Evolutionary conservation across 192 early-diverging fungal species (phyloP).

Genomic region (Backusella luteola): DNA sequence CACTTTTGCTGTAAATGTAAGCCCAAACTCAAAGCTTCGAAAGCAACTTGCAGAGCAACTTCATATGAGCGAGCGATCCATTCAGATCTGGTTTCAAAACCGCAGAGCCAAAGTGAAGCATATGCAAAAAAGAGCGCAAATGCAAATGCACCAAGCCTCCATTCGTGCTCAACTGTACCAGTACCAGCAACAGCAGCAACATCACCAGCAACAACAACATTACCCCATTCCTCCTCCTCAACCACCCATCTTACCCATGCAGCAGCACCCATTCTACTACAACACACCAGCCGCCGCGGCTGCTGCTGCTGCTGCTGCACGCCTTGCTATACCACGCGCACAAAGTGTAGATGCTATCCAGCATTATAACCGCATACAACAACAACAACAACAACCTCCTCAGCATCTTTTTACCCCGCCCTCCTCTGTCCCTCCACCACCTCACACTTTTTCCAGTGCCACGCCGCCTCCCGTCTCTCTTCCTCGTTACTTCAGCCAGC

Average conservation of each 20-base stretch:
- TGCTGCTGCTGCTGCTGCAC: neutral
- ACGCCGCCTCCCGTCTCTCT: slow-evolving; percentile 12
- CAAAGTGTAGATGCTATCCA: slow-evolving; percentile 26
- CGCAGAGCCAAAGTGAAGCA: slow-evolving; percentile 71
- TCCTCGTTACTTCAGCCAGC: neutral
- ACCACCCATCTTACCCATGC: slow-evolving; percentile 1
- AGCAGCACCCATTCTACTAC: neutral
- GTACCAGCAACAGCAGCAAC: slow-evolving; percentile 13
- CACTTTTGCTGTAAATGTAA: slow-evolving; percentile 62
- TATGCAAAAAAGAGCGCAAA: slow-evolving; percentile 25
- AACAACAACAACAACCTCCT: slow-evolving; percentile 8
- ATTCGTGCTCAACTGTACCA: slow-evolving; percentile 20
- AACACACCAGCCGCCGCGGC: neutral
- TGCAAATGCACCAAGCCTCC: slow-evolving; percentile 19
- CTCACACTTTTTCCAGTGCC: neutral
- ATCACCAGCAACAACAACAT: slow-evolving; percentile 8
- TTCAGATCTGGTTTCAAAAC: slow-evolving; percentile 87
- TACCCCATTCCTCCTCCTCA: neutral
- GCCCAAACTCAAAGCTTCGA: slow-evolving; percentile 61
- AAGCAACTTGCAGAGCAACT: slow-evolving; percentile 58
- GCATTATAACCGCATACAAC: neutral
- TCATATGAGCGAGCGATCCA: slow-evolving; percentile 60
- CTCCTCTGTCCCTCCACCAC: neutral
- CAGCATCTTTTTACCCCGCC: neutral
- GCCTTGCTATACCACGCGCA: slow-evolving; percentile 9